Evolutionary conservation across 192 early-diverging fungal genomes (phyloP).

Genomic region (Gamsiella multidivaricata): DNA sequence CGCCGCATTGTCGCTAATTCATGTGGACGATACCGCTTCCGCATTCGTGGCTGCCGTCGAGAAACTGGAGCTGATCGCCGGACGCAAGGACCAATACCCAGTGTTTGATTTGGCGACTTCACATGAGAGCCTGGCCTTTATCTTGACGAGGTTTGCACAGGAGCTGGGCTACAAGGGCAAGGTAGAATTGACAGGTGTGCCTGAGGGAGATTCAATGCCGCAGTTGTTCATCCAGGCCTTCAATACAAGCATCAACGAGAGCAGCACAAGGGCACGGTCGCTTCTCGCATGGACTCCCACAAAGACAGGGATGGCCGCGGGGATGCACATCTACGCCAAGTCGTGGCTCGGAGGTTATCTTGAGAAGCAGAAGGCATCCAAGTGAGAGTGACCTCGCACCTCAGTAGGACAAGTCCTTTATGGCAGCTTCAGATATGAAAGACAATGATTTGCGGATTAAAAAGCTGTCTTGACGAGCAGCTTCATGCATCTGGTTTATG

Average conservation of each 20-base stretch:
- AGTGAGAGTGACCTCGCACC: no score
- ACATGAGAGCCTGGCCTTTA: slow-evolving; percentile 34
- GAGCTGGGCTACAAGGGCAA: slow-evolving; percentile 26
- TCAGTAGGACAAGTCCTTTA: no score
- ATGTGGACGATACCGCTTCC: slow-evolving; percentile 53
- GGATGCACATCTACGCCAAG: slow-evolving; percentile 11
- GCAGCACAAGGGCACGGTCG: slow-evolving; percentile 16
- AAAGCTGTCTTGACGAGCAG: no score
- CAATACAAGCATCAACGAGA: slow-evolving; percentile 12
- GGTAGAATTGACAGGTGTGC: slow-evolving; percentile 8
- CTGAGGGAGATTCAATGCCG: background rate
- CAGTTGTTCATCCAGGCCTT: slow-evolving; percentile 22
- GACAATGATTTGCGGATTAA: no score
- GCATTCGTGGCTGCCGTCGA: slow-evolving; percentile 36
- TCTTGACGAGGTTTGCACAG: slow-evolving; percentile 32
- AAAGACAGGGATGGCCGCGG: slow-evolving; percentile 19
- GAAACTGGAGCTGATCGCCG: slow-evolving; percentile 23
- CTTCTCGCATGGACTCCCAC: slow-evolving; percentile 39
- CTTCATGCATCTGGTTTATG: no score
- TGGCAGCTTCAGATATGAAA: no score
- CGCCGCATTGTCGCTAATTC: slow-evolving; percentile 18
- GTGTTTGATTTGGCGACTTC: slow-evolving; percentile 44
- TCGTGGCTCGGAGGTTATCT: slow-evolving; percentile 15
- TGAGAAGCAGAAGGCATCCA: background rate
- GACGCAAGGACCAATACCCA: slow-evolving; percentile 17